A percentile compares a stretch with the other conserved stretches of the same genome.
phyloP scores from a whole-genome alignment of 2,329 filamentous ascomycete species.

The Pseudodiploospora longispora region DNA sequence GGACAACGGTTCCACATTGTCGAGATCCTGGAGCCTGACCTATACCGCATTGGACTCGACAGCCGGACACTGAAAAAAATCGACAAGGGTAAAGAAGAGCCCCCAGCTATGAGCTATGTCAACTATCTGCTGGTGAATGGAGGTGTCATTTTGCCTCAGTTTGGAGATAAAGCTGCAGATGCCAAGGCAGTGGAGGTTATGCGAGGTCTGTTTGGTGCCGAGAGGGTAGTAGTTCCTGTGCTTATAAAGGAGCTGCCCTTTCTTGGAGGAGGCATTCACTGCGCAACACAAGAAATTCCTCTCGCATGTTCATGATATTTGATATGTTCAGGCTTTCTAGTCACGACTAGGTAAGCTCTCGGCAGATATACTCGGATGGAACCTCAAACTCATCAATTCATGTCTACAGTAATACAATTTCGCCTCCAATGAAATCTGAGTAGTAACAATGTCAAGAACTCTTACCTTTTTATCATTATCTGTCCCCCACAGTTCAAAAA shows the following conservation, averaged over 20 bases:
- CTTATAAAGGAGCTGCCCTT: conserved; percentile 8
- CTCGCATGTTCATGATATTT: neutral
- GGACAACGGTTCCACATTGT: conserved; percentile 13
- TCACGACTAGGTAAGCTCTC: neutral
- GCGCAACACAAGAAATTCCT: conserved; percentile 19
- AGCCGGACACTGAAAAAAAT: neutral
- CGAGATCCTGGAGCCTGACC: conserved; percentile 15
- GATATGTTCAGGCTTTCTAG: neutral
- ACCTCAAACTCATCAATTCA: too few species aligned
- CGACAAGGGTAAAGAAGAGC: conserved; percentile 5
- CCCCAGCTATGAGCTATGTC: conserved; percentile 13
- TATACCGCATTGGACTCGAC: neutral
- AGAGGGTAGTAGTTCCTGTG: neutral
- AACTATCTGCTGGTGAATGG: conserved; percentile 20
- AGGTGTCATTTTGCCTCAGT: conserved; percentile 19
- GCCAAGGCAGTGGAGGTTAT: conserved; percentile 8
- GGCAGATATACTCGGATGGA: too few species aligned
- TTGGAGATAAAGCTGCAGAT: conserved; percentile 15
- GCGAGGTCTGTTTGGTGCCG: neutral
- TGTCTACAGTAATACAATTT: too few species aligned
- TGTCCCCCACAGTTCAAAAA: too few species aligned
- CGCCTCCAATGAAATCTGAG: too few species aligned
- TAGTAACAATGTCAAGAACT: too few species aligned
- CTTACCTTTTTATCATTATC: too few species aligned
- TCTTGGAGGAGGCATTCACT: conserved; percentile 20